These are phyloP conservation scores for Phytophthora kernoviae DNA, from an alignment of 352 stramenopile genomes.

Conservation along the genomic window DNA sequence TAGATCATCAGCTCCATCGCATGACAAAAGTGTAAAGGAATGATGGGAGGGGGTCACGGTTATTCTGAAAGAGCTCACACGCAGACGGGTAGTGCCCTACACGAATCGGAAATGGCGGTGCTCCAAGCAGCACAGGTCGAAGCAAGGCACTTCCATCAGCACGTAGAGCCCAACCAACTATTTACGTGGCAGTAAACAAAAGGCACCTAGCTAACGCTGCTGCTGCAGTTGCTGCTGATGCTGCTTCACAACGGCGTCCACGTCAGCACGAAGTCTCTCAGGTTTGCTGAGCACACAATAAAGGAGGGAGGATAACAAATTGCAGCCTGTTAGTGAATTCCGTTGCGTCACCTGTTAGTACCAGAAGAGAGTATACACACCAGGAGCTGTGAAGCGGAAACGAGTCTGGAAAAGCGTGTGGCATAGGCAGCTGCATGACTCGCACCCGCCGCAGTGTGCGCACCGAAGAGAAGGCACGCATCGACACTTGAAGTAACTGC, in stretches of 20 bases:
- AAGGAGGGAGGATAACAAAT: conserved; percentile 6
- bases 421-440: conserved; percentile 82
- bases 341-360: not conserved
- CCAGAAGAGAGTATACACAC: conserved; percentile 35
- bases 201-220: conserved; percentile 26
- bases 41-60: conserved; percentile 1
- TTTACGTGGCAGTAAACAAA: conserved; percentile 18
- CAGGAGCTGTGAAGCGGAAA: conserved; percentile 75
- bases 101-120: not conserved
- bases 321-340: conserved; percentile 6
- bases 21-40: not conserved
- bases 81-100: not conserved
- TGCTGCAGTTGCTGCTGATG: conserved; percentile 44
- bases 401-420: conserved; percentile 90
- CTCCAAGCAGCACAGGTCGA: conserved; percentile 4
- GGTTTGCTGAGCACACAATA: conserved; percentile 35
- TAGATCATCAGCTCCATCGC: not conserved
- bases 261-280: conserved; percentile 43
- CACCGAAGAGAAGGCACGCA: conserved; percentile 68
- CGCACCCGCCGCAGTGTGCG: conserved; percentile 73
- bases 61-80: not conserved
- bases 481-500: conserved; percentile 76
- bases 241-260: conserved; percentile 49
- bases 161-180: too few relatives aligned
- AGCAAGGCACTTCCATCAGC: too few relatives aligned